Conservation (phyloP, 1,139 yeast genomes). For the Suzukiozyma palmioleophila region DNA sequence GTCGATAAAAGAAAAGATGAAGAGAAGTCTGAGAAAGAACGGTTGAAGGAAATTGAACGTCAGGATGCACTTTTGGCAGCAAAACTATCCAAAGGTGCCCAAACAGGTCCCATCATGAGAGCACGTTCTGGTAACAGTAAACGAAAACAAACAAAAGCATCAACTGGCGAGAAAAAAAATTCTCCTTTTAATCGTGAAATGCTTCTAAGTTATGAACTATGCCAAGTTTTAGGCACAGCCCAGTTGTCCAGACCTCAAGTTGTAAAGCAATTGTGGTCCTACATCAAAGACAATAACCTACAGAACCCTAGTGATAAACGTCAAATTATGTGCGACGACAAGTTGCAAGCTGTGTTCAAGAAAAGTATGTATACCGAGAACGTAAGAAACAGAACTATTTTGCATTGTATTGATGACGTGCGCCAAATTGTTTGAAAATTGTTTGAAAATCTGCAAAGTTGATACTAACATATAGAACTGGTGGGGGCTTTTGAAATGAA, state of each 20-base stretch:
- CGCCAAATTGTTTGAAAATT: not conserved
- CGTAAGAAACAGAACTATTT: not conserved
- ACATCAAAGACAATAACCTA: conserved; percentile 58
- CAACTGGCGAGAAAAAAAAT: conserved; percentile 12
- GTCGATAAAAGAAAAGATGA: conserved; percentile 34
- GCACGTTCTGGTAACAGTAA: conserved; percentile 1
- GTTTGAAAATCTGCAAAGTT: not conserved
- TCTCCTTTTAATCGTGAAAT: conserved; percentile 35
- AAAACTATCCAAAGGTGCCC: conserved; percentile 34
- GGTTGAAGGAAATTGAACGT: conserved; percentile 29
- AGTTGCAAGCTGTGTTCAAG: conserved; percentile 54
- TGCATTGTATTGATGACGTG: too few relatives aligned
- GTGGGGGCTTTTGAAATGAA: conserved; percentile 69
- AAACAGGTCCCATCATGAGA: conserved; percentile 6
- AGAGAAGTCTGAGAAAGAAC: conserved; percentile 19
- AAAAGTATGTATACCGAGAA: conserved; percentile 27
- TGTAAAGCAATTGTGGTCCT: conserved; percentile 69
- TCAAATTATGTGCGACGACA: conserved; percentile 65
- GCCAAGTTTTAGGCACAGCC: conserved; percentile 36
- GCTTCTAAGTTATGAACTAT: conserved; percentile 48
- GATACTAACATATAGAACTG: conserved; percentile 30
- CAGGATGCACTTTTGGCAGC: conserved; percentile 47
- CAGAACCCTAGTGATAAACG: conserved; percentile 70
- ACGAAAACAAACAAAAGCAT: conserved; percentile 8
- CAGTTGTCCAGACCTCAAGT: conserved; percentile 62